phyloP scores from a whole-genome alignment of 371 early-diverging fungal species.

The Syncephalastrum monosporum region DNA sequence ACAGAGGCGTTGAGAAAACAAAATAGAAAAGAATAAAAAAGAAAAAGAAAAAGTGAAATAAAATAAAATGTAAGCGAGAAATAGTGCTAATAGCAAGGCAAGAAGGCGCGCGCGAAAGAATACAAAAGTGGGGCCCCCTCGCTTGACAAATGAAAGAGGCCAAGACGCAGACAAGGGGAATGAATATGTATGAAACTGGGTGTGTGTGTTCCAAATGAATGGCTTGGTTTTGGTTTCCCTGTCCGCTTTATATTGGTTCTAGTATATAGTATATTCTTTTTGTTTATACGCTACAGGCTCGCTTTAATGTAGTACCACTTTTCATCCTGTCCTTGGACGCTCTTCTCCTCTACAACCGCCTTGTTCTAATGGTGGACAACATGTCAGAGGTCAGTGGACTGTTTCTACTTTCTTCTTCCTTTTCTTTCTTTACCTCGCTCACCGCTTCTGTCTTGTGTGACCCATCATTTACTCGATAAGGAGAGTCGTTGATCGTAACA shows the following conservation, averaged over 20 bases:
- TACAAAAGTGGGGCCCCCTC: too few relatives aligned
- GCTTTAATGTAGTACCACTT: conserved; percentile 40
- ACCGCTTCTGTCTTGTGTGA: conserved; percentile 19
- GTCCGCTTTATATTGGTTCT: conserved; percentile 1
- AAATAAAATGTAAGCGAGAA: not conserved
- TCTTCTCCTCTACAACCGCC: too few relatives aligned
- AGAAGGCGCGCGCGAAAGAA: not conserved
- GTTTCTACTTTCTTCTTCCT: not conserved
- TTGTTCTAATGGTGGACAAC: too few relatives aligned
- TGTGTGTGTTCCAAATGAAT: conserved; percentile 2
- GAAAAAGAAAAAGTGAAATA: conserved; percentile 8
- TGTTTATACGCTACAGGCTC: conserved; percentile 19
- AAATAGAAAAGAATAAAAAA: conserved; percentile 12
- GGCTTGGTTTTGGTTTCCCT: conserved; percentile 4
- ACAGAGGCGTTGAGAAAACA: conserved; percentile 10
- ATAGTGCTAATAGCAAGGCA: not conserved
- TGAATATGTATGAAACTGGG: not conserved
- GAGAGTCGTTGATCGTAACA: conserved; percentile 30
- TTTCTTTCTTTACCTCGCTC: conserved; percentile 3
- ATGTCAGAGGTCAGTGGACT: too few relatives aligned
- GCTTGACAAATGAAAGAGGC: conserved; percentile 6
- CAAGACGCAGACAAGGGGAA: conserved; percentile 8
- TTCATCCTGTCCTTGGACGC: conserved; percentile 14
- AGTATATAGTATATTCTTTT: not conserved
- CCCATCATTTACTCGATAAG: conserved; percentile 23